Percentiles rank a stretch among this genome's conserved stretches.
phyloP scores from a whole-genome alignment of 2,329 filamentous ascomycete species.

The Calonectria ilicicola region DNA sequence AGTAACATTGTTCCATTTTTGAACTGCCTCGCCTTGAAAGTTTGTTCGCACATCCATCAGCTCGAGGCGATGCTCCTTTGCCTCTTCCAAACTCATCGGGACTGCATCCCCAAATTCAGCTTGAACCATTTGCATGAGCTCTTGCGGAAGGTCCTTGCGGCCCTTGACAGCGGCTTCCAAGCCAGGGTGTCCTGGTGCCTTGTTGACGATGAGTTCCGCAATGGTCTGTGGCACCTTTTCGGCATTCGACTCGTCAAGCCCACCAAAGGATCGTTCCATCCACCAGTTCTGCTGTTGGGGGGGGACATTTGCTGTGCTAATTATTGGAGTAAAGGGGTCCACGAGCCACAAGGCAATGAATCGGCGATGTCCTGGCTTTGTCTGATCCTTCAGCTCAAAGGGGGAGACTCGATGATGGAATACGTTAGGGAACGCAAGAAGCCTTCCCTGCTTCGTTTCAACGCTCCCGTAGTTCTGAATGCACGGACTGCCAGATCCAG shows the following conservation, averaged over 20 bases:
- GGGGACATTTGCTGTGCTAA: conserved; percentile 49
- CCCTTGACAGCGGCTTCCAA: conserved; percentile 6
- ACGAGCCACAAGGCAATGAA: conserved; percentile 67
- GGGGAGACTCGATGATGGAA: conserved; percentile 43
- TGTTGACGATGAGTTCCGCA: conserved; percentile 2
- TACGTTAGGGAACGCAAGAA: conserved; percentile 35
- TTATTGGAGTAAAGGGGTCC: conserved; percentile 57
- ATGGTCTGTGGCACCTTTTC: background rate
- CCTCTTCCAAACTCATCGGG: conserved; percentile 32
- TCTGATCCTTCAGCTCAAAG: conserved; percentile 60
- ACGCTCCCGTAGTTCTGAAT: conserved; percentile 34
- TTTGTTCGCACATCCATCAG: conserved; percentile 26
- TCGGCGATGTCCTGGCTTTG: conserved; percentile 62
- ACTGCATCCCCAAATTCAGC: background rate
- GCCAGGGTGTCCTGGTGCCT: background rate
- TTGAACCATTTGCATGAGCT: conserved; percentile 27
- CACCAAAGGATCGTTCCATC: conserved; percentile 28
- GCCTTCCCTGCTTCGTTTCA: conserved; percentile 30
- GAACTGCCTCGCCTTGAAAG: background rate
- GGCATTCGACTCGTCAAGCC: background rate
- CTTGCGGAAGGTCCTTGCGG: conserved; percentile 5
- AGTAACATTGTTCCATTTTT: fast-evolving
- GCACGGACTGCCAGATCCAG: conserved; percentile 41
- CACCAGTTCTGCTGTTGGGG: conserved; percentile 49
- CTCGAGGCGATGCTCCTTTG: conserved; percentile 28